Evolutionary conservation across 805 yeast genomes (phyloP).

Genomic region (Pichia ethanolica): DNA sequence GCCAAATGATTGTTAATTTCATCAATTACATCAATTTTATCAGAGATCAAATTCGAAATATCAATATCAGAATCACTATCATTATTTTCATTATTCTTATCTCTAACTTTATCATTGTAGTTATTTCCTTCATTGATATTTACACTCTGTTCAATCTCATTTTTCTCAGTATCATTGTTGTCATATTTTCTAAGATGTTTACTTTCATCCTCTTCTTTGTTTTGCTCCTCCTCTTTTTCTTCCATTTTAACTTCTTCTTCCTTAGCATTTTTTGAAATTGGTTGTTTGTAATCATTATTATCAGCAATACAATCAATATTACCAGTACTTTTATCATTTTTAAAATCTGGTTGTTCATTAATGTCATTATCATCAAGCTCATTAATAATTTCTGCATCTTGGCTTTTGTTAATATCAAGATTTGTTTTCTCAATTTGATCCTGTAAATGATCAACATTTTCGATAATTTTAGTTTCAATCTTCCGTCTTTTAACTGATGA

Average conservation of each 20-base stretch:
- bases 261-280: too few relatives aligned
- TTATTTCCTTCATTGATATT: neutral
- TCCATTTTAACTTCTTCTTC: too few relatives aligned
- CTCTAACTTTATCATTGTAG: neutral
- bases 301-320: neutral
- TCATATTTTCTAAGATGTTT: neutral
- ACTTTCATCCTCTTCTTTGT: too few relatives aligned
- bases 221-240: too few relatives aligned
- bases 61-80: neutral
- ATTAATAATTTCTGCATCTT: neutral
- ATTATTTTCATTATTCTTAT: neutral
- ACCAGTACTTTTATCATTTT: too few relatives aligned
- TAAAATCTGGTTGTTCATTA: too few relatives aligned
- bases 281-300: neutral
- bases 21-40: constrained; percentile 7
- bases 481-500: too few relatives aligned
- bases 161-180: neutral
- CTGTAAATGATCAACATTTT: too few relatives aligned
- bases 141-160: neutral
- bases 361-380: neutral
- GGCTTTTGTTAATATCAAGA: too few relatives aligned
- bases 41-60: constrained; percentile 1
- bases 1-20: constrained; percentile 1
- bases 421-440: too few relatives aligned
- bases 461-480: too few relatives aligned